A percentile compares a stretch with the other conserved stretches of the same genome.
Conservation (phyloP, 2,329 filamentous ascomycete genomes). For the Ceratocystis colombiana region DNA sequence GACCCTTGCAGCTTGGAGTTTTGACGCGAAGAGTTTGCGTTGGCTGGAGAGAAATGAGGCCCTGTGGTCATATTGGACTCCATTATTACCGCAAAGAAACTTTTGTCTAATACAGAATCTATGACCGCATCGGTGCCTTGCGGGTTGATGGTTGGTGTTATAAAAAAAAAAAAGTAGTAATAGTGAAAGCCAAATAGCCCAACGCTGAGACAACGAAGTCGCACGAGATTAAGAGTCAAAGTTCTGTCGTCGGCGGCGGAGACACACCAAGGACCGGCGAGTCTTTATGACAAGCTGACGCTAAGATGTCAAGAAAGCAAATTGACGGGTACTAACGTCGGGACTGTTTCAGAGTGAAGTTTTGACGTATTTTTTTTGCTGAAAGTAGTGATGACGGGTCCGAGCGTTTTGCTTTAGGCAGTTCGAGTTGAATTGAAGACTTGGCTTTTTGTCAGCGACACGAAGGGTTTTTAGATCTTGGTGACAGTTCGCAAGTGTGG, state of each 20-base stretch:
- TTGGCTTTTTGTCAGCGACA: not conserved
- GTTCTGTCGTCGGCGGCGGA: not conserved
- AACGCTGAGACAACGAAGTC: not conserved
- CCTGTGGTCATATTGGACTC: slow-evolving; percentile 12
- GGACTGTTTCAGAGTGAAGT: not conserved
- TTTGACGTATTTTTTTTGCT: slow-evolving; percentile 8
- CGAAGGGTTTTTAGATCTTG: not conserved
- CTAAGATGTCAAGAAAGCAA: slow-evolving; percentile 12
- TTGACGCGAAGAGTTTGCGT: slow-evolving; percentile 13
- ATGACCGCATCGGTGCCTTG: slow-evolving; percentile 1
- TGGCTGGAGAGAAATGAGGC: slow-evolving; percentile 4
- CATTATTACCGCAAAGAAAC: slow-evolving; percentile 12
- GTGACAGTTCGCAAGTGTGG: not conserved
- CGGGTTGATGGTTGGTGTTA: not conserved
- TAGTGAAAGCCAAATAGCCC: not conserved
- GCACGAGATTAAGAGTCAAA: not conserved
- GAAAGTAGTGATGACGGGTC: not conserved
- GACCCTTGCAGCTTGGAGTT: slow-evolving; percentile 21
- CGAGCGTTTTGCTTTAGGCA: not conserved
- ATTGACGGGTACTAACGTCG: slow-evolving; percentile 8
- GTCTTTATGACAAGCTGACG: slow-evolving; percentile 7
- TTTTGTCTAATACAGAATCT: not conserved
- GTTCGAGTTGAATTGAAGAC: not conserved
- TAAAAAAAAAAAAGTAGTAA: not conserved
- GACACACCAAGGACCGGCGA: not conserved